Conservation (phyloP, 768 basidiomycete species). For the Amanita molliuscula region DNA sequence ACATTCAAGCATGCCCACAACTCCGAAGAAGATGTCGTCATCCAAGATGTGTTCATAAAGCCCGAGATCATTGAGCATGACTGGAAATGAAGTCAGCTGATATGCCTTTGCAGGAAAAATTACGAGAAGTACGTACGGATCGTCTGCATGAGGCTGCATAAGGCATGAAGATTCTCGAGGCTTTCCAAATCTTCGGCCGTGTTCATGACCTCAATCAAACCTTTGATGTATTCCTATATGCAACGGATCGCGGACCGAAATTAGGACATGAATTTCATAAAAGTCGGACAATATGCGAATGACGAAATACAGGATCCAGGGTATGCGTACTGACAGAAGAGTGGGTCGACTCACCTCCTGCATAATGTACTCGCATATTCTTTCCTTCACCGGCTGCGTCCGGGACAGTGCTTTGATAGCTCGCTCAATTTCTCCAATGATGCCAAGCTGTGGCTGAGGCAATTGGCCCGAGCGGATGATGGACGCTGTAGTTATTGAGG, state of each 20-base stretch:
- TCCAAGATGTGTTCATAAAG: conserved; percentile 93
- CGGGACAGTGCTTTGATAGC: conserved; percentile 69
- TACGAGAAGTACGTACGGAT: conserved; percentile 48
- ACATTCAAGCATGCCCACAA: conserved; percentile 98
- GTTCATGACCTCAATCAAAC: conserved; percentile 73
- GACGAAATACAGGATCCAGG: conserved; percentile 5
- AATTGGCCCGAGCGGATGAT: conserved; percentile 68
- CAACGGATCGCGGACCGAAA: conserved; percentile 11
- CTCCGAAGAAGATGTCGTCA: conserved; percentile 86
- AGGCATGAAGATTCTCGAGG: conserved; percentile 79
- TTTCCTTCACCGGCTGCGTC: conserved; percentile 66
- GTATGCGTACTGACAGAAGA: background rate
- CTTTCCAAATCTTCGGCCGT: conserved; percentile 92
- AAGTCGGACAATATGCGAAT: conserved; percentile 10
- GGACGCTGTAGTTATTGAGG: conserved; percentile 41
- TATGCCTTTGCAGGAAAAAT: background rate
- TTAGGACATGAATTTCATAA: conserved; percentile 11
- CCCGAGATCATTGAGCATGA: conserved; percentile 89
- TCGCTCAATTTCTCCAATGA: conserved; percentile 69
- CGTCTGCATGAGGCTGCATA: conserved; percentile 90
- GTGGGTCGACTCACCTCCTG: conserved; percentile 48
- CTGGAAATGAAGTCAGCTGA: conserved; percentile 27
- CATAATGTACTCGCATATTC: conserved; percentile 84
- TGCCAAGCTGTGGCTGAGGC: conserved; percentile 67
- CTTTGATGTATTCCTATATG: conserved; percentile 75